These are phyloP conservation scores for Hypoxylon sp. DNA, from an alignment of 2,329 filamentous ascomycete species.

Conservation along the genomic window DNA sequence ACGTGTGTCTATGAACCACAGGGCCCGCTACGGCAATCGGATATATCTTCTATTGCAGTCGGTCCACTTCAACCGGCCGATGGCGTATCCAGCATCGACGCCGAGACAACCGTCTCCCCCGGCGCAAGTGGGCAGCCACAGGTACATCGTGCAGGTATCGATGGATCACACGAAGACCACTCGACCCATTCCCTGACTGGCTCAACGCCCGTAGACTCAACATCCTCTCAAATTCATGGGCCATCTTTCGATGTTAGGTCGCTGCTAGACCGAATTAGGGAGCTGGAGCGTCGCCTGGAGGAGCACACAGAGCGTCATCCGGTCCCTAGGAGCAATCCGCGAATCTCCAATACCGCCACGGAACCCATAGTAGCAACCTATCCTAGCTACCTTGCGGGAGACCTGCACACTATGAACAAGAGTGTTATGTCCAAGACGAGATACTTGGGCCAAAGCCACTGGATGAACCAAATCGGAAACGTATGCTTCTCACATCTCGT, in stretches of 20 bases:
- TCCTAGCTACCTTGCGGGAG: constrained; percentile 39
- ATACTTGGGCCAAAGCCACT: constrained; percentile 64
- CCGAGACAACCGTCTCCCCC: constrained; percentile 22
- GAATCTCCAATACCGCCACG: constrained; percentile 10
- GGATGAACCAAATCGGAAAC: constrained; percentile 60
- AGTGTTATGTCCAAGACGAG: constrained; percentile 58
- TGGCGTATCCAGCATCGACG: neutral
- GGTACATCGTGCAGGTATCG: constrained; percentile 16
- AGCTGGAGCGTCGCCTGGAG: constrained; percentile 60
- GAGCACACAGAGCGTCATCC: constrained; percentile 41
- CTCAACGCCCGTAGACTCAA: constrained; percentile 34
- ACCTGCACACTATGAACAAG: constrained; percentile 47
- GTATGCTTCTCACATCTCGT: constrained; percentile 50
- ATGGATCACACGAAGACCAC: constrained; percentile 34
- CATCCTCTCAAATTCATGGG: constrained; percentile 27
- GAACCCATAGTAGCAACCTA: constrained; percentile 40
- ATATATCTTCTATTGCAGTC: constrained; percentile 22
- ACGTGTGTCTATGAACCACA: constrained; percentile 62
- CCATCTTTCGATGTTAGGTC: constrained; percentile 42
- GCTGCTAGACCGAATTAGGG: constrained; percentile 56
- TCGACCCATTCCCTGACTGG: constrained; percentile 30
- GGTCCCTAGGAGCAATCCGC: constrained; percentile 7
- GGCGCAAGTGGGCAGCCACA: constrained; percentile 9
- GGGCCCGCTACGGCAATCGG: constrained; percentile 44
- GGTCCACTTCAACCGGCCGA: constrained; percentile 19